phyloP scores from a whole-genome alignment of 169 alveolate genomes.

The Fabrea salina region DNA sequence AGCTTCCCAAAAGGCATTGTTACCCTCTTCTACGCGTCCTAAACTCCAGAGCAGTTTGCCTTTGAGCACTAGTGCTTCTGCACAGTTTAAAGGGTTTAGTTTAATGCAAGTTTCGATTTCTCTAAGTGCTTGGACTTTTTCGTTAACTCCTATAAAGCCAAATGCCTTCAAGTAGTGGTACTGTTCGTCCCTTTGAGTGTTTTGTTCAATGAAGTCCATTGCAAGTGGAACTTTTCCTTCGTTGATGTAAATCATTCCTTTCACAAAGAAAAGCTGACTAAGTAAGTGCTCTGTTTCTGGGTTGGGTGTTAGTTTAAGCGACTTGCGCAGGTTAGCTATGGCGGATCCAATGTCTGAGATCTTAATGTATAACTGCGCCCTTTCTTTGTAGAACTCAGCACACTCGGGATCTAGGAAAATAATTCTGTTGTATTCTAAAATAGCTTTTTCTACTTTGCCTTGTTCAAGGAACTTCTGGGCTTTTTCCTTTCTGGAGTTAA shows the following conservation, averaged over 20 bases:
- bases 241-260: constrained; percentile 53
- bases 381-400: constrained; percentile 58
- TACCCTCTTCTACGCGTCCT: constrained; percentile 55
- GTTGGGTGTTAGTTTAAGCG: constrained; percentile 33
- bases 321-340: constrained; percentile 53
- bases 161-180: constrained; percentile 38
- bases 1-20: constrained; percentile 66
- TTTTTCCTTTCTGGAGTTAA: constrained; percentile 4
- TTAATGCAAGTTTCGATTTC: constrained; percentile 24
- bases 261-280: constrained; percentile 47
- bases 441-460: constrained; percentile 51
- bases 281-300: constrained; percentile 46
- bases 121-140: constrained; percentile 40
- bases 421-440: constrained; percentile 52
- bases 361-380: constrained; percentile 57
- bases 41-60: constrained; percentile 60
- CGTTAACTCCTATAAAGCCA: constrained; percentile 53
- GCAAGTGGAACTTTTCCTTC: constrained; percentile 62
- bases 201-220: constrained; percentile 42
- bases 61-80: constrained; percentile 55
- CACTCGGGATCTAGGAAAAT: constrained; percentile 44
- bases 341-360: constrained; percentile 60
- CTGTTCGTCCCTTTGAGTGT: constrained; percentile 41
- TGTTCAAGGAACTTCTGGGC: constrained; percentile 43
- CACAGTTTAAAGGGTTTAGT: constrained; percentile 36